Base-by-base conservation (phyloP, 2,329 filamentous ascomycete species). In the Pseudofabraea citricarpa region DNA sequence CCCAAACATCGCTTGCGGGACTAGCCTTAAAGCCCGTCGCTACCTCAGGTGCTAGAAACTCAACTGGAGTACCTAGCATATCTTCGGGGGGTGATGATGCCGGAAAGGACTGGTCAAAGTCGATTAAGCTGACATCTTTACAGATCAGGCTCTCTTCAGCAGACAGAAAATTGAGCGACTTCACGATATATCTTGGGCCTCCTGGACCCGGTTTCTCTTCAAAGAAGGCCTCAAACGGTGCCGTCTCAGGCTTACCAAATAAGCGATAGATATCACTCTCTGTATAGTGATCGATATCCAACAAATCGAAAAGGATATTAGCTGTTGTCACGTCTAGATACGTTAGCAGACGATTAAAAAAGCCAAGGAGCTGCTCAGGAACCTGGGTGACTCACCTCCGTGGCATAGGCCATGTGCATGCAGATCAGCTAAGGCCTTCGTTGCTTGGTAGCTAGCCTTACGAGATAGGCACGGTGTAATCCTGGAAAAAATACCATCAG, bases 371-470 rank as follows among this genome's bases (percentile, higher is more conserved):
- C 8, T 8, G n/a, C 8, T 8, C n/a, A 8, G 24, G n/a, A n/a
- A 27, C n/a, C 8, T 27, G 24, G n/a, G 24, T 27, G n/a, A 49
- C 53, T 45, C 35, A 56, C 52, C 56, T 49, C 53, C 55, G 38
- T 59, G 57, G 24, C 56, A 57, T 20, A 59, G 21, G 2, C 49
- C 55, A 39, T 50, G 44, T 10, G 48, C 36, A 41, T 58, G 55
- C 2, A 57, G 29, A 10, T 45, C 18, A 24, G 40, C 51, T 13
- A 58, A 36, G 15, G 55, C 54, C 46, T 27, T 44, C 10, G 47
- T 40, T 1, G 45, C 49, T 44, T 53, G 49, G n/a, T n/a, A n/a
- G n/a, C n/a, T n/a, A n/a, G n/a, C n/a, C n/a, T n/a, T n/a, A n/a
- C n/a, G n/a, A n/a, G n/a, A n/a, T n/a, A 55, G 31, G 38, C 29